Evolutionary conservation across 1,139 yeast genomes (phyloP), one percentile per base, ranked within the genome.

Genomic region (Geotrichum aggregatum): DNA sequence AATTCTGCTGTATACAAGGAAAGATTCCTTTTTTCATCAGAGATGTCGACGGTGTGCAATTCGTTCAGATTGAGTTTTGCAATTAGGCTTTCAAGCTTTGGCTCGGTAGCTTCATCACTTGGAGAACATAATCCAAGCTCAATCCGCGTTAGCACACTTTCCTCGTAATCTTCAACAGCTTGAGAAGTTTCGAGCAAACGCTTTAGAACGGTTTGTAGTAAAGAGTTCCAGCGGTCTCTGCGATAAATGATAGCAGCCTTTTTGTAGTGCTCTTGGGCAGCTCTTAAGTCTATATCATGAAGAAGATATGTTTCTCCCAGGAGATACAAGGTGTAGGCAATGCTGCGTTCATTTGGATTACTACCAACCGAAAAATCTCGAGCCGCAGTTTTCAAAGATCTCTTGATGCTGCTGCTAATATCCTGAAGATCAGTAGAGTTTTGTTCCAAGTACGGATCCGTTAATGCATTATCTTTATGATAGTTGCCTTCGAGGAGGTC

Each of bases 341-440:
- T 65, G 38, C 68, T 66, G 24, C 70, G 69, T 35, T 74, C 62
- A 11, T 75, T 62, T n/a, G 66, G 61, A 3, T 75, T 61, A 14
- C 65, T 53, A 1, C 60, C 59, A 1, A 47, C 51, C 8, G 61
- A 54, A 50, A 64, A 67, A 34, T 63, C 63, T 18, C 59, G 57
- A 1, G 56, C 54, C 11, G 52, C 43, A 42, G 63, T 65, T 22
- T 62, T 61, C 8, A 61, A 58, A 1, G 61, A 54, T 3, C 54
- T 46, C 19, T 63, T 52, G 19, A 67, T 52, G 1, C 66, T 57
- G 49, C 63, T 58, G 50, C 64, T 65, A 1, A 64, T 56, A 42
- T 66, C 70, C 7, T 58, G 48, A 5, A 52, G 46, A 22, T 57
- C 55, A 13, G 56, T 57, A 22, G 57, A 51, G 10, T 58, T 55